Evolutionary conservation across 2,329 filamentous ascomycete genomes (phyloP).

Genomic region (Ascochyta rabiei): DNA sequence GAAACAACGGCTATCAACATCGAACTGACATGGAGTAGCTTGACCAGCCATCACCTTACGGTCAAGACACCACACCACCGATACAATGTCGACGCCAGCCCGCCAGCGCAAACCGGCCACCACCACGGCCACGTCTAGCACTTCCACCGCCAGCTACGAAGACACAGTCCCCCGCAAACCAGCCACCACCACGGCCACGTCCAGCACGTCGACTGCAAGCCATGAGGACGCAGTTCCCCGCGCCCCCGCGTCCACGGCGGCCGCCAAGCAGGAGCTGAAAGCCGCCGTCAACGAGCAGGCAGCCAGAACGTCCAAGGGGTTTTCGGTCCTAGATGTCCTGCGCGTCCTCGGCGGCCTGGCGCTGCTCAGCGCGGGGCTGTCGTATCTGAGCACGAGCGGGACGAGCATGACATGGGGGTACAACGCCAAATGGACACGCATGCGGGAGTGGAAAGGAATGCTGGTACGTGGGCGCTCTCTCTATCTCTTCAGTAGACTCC

Average conservation of each 20-base stretch:
- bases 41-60: too few species aligned
- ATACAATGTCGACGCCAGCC: constrained; percentile 28
- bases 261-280: constrained; percentile 36
- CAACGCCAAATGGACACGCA: constrained; percentile 47
- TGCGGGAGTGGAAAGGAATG: constrained; percentile 42
- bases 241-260: constrained; percentile 20
- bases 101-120: constrained; percentile 26
- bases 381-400: constrained; percentile 76
- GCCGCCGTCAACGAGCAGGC: constrained; percentile 33
- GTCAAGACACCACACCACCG: background rate
- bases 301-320: constrained; percentile 23
- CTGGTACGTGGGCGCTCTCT: constrained; percentile 27
- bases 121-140: constrained; percentile 4
- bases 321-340: constrained; percentile 65
- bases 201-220: background rate
- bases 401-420: constrained; percentile 56
- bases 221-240: constrained; percentile 7
- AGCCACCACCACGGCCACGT: constrained; percentile 10
- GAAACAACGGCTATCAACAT: background rate
- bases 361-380: constrained; percentile 70
- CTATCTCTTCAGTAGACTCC: background rate
- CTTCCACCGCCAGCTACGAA: constrained; percentile 2
- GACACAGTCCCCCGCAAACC: constrained; percentile 1
- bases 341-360: constrained; percentile 72
- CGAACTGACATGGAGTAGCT: too few species aligned